Base-by-base conservation (phyloP, 2,329 filamentous ascomycete species). In the Myriosclerotinia curreyana region DNA sequence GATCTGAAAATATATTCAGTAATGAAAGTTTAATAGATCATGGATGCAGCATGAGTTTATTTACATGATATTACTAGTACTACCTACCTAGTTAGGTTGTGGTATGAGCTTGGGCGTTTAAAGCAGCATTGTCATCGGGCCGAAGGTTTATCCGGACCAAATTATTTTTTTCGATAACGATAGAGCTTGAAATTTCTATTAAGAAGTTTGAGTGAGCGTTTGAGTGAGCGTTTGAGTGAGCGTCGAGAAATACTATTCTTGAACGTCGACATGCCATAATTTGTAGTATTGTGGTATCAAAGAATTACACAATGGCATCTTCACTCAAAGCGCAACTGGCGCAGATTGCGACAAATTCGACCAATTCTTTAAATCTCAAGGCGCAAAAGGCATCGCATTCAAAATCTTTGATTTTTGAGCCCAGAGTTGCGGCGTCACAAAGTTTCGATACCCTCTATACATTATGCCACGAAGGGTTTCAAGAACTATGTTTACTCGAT, bases 351-450 rank as follows among this genome's bases (percentile, higher is more conserved):
- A 88, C 90, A 70, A 91, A 90, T 74, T 96, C 92, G 72, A 96
- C 93, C 71, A 89, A 93, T 75, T 89, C 94, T 71, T 85, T 98
- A 73, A 91, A 98, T 75, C 83, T 96, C 71, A 96, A 96, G 79
- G 91, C 93, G 73, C 92, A 97, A 79, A 94, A 92, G 77, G 86
- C 90, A 66, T 87, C 91, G 68, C 95, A 99, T 79, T 91, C 91
- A 69, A 94, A 97, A 77, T 99, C 95, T 61, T 80, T 99, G 67
- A 91, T 99, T 66, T 99, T 96, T 80, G 93, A 96, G 71, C 84
- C 90, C 66, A 86, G 87, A 74, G 83, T 94, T 71, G 95, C 95
- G 59, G 88, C 90, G 7, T 87, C 87, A 20, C 95, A 99, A 79
- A 95, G 88, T 73, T 96, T 94, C 76, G 91, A 96, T 74, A 90